Evolutionary conservation across 73 alveolate genomes (phyloP), one percentile per base, ranked within the genome.

Genomic region (Stentor roeselii): DNA sequence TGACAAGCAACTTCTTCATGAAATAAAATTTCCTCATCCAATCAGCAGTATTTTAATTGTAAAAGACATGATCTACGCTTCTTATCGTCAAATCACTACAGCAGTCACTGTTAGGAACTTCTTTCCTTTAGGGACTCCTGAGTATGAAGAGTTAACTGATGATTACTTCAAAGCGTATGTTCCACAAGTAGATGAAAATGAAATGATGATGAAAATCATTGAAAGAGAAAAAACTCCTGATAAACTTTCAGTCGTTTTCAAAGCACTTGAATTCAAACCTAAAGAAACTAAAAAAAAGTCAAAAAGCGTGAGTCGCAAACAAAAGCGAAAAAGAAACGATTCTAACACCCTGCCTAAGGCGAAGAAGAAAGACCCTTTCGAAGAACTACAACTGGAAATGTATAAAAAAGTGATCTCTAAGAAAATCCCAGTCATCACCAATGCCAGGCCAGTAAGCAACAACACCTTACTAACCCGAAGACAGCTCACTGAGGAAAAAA

Each of bases 131-230:
- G 80, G 37, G 80, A 40, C 11, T 0, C 27, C n/a, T 21, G 80
- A 67, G 42, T 15, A 30, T 27, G 80, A 67, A 67, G 37, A 21
- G 11, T 21, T 67, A 27, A 21, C 80, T 21, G 80, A 67, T 15
- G 80, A 67, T 67, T 67, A 67, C 34, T 67, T 67, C 34, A 67
- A 67, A 21, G n/a, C n/a, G n/a, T n/a, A n/a, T n/a, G n/a, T n/a
- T n/a, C n/a, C n/a, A n/a, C n/a, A n/a, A n/a, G n/a, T n/a, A n/a
- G n/a, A n/a, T n/a, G n/a, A n/a, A n/a, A n/a, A n/a, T n/a, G n/a
- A n/a, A n/a, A 11, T 50, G 6, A 50, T 50, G 67, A 11, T 50
- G 6, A 6, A 50, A 50, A 50, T 11, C 67, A 50, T 50, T 21
- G 21, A 50, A 11, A 50, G 67, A 21, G 21, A 50, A 11, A 11